These are phyloP conservation scores for Aurinia saxatilis DNA, from an alignment of 345 rosid species.

Conservation along the genomic window DNA sequence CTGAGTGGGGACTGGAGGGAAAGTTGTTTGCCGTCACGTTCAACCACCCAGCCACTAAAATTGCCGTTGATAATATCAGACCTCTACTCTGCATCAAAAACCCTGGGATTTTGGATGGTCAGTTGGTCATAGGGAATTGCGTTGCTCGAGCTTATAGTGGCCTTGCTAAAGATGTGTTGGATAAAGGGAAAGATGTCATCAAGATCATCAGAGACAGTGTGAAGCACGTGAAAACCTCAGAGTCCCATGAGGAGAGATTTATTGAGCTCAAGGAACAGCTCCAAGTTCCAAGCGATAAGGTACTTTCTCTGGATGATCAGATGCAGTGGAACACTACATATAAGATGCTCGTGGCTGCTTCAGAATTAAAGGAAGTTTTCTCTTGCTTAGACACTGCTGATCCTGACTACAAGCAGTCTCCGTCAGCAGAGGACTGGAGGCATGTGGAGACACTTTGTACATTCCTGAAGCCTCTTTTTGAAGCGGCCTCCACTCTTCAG, in stretches of 20 bases:
- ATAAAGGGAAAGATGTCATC: slow-evolving; percentile 43
- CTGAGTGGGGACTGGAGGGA: slow-evolving; percentile 80
- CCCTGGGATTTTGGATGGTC: slow-evolving; percentile 72
- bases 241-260: slow-evolving; percentile 83
- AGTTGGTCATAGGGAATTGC: slow-evolving; percentile 63
- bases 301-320: slow-evolving; percentile 61
- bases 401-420: slow-evolving; percentile 69
- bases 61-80: slow-evolving; percentile 57
- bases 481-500: slow-evolving; percentile 55
- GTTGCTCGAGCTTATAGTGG: slow-evolving; percentile 49
- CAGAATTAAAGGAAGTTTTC: slow-evolving; percentile 81
- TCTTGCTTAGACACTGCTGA: slow-evolving; percentile 78
- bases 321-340: slow-evolving; percentile 79
- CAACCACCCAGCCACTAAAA: slow-evolving; percentile 44
- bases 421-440: slow-evolving; percentile 70
- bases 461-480: slow-evolving; percentile 65
- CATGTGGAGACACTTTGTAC: slow-evolving; percentile 58
- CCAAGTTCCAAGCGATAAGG: slow-evolving; percentile 71
- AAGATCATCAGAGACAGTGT: slow-evolving; percentile 76
- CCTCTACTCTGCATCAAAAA: slow-evolving; percentile 62
- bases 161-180: slow-evolving; percentile 56
- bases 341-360: slow-evolving; percentile 80
- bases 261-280: slow-evolving; percentile 82
- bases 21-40: slow-evolving; percentile 70
- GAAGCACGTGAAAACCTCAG: slow-evolving; percentile 77